Conservation (phyloP, 805 yeast species). For the Candida taoyuanica region DNA sequence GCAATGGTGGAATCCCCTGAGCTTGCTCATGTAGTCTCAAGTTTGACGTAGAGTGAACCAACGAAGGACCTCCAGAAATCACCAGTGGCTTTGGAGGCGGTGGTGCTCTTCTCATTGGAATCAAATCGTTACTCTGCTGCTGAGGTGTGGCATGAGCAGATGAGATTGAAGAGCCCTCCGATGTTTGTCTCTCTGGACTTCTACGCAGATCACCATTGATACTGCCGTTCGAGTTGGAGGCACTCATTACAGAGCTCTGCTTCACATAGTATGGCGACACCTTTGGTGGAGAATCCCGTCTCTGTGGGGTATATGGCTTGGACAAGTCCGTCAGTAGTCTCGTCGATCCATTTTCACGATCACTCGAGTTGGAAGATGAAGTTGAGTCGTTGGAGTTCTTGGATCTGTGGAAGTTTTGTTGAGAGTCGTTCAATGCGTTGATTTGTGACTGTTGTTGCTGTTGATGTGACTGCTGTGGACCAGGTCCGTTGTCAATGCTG, state of each 20-base stretch:
- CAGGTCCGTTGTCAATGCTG: constrained; percentile 6
- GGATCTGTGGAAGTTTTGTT: constrained; percentile 15
- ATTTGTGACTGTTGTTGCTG: constrained; percentile 1
- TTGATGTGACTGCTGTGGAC: not conserved
- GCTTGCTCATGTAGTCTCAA: constrained; percentile 9
- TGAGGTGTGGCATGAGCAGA: not conserved
- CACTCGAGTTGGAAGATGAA: constrained; percentile 8
- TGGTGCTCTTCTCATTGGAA: constrained; percentile 53
- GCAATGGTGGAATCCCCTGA: not conserved
- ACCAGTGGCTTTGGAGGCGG: constrained; percentile 39
- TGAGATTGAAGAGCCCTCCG: not conserved
- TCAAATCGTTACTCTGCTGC: constrained; percentile 29
- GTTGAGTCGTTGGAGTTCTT: constrained; percentile 24
- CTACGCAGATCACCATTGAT: constrained; percentile 3
- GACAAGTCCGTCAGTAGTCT: constrained; percentile 41
- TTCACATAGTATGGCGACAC: constrained; percentile 25
- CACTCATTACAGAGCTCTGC: constrained; percentile 11
- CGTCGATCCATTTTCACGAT: constrained; percentile 20
- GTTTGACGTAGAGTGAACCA: constrained; percentile 10
- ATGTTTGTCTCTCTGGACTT: constrained; percentile 4
- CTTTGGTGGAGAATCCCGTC: constrained; percentile 38
- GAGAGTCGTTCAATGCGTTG: not conserved
- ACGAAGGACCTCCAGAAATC: constrained; percentile 1
- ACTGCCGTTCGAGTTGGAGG: constrained; percentile 4
- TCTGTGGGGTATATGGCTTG: constrained; percentile 37